These are phyloP conservation scores for Xylariaceae sp. DNA, from an alignment of 2,329 filamentous ascomycete genomes.

Conservation along the genomic window DNA sequence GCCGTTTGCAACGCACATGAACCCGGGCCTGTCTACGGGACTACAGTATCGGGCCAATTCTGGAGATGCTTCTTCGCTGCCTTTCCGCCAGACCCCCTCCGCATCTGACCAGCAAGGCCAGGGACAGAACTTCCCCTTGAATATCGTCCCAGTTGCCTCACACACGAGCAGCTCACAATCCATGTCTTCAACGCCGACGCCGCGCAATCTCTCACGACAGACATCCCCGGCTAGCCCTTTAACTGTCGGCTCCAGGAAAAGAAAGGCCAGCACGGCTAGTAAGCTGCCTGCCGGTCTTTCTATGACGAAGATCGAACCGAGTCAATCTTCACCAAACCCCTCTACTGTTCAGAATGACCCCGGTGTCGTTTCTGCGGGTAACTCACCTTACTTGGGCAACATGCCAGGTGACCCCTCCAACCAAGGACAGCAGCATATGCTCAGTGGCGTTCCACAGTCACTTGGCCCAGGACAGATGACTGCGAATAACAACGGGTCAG, in stretches of 20 bases:
- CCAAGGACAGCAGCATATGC: slow-evolving; percentile 25
- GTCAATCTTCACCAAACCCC: slow-evolving; percentile 38
- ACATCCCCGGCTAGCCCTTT: slow-evolving; percentile 62
- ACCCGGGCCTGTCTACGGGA: slow-evolving; percentile 7
- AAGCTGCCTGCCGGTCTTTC: slow-evolving; percentile 69
- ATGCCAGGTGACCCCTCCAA: slow-evolving; percentile 34
- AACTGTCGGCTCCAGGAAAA: slow-evolving; percentile 69
- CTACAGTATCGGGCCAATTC: slow-evolving; percentile 28
- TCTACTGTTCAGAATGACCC: slow-evolving; percentile 29
- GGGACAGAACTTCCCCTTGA: slow-evolving; percentile 44
- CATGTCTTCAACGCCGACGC: slow-evolving; percentile 39
- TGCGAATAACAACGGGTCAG: slow-evolving; percentile 48
- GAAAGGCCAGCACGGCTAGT: slow-evolving; percentile 66
- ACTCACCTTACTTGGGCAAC: slow-evolving; percentile 51
- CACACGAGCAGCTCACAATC: slow-evolving; percentile 35
- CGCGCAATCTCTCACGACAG: slow-evolving; percentile 64
- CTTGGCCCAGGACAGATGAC: slow-evolving; percentile 60
- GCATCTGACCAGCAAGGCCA: slow-evolving; percentile 58
- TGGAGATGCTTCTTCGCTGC: slow-evolving; percentile 33
- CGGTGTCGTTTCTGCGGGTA: slow-evolving; percentile 35
- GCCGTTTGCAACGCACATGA: slow-evolving; percentile 5
- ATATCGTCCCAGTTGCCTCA: slow-evolving; percentile 27
- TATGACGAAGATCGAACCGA: slow-evolving; percentile 76
- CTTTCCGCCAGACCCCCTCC: slow-evolving; percentile 55
- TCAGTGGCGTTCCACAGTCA: slow-evolving; percentile 28